Evolutionary conservation across 2,329 filamentous ascomycete species (phyloP).

Genomic region (Pseudocercospora crystallina): DNA sequence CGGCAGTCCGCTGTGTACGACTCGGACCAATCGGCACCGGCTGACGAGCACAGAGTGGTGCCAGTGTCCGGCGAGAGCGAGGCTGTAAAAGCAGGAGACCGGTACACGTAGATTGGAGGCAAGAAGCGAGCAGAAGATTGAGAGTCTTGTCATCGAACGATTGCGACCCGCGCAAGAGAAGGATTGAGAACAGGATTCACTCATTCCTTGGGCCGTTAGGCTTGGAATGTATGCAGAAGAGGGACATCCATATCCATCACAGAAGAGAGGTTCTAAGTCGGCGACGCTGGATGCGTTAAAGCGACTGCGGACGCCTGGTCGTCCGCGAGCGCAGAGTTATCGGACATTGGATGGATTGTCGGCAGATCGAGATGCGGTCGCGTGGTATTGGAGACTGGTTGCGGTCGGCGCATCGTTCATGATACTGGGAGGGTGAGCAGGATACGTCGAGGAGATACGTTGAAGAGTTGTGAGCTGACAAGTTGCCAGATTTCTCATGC

Average conservation of each 20-base stretch:
- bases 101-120: not conserved
- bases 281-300: slow-evolving; percentile 25
- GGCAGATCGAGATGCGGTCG: slow-evolving; percentile 25
- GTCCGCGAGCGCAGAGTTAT: slow-evolving; percentile 31
- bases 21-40: too few relatives aligned
- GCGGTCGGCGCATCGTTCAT: slow-evolving; percentile 47
- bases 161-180: too few relatives aligned
- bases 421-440: slow-evolving; percentile 48
- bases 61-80: not conserved
- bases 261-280: slow-evolving; percentile 2
- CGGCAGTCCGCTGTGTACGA: too few relatives aligned
- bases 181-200: too few relatives aligned
- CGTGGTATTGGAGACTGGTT: slow-evolving; percentile 52
- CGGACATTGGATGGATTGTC: slow-evolving; percentile 29
- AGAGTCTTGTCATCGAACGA: not conserved
- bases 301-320: slow-evolving; percentile 25
- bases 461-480: slow-evolving; percentile 12
- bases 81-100: too few relatives aligned
- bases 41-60: not conserved
- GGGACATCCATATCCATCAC: not conserved
- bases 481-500: slow-evolving; percentile 47
- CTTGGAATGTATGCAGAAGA: slow-evolving; percentile 9
- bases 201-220: not conserved
- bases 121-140: not conserved
- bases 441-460: slow-evolving; percentile 15